Percentiles rank a stretch among this genome's conserved stretches.
Evolutionary conservation across 2,329 filamentous ascomycete species (phyloP).

Genomic region (Curvularia verruculosa): DNA sequence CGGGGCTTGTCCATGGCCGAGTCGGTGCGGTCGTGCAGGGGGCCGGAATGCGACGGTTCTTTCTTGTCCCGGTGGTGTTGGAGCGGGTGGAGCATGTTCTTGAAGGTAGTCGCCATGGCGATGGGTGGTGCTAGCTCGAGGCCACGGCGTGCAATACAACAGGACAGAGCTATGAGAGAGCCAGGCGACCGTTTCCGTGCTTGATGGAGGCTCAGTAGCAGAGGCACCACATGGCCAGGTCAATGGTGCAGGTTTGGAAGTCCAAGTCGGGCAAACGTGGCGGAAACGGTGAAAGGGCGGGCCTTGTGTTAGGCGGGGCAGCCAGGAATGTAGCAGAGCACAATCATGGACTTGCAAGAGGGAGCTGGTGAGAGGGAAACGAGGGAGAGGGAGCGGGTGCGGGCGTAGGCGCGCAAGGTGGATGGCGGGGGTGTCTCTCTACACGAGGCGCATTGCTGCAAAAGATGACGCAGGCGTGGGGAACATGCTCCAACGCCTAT

Average conservation of each 20-base stretch:
- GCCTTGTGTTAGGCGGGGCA: constrained; percentile 26
- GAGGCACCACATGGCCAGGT: constrained; percentile 19
- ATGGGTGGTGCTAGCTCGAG: constrained; percentile 19
- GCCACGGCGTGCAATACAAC: constrained; percentile 1
- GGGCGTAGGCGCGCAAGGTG: constrained; percentile 16
- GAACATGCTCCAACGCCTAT: constrained; percentile 25
- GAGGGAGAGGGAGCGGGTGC: constrained; percentile 2
- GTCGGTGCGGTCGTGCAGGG: constrained; percentile 42
- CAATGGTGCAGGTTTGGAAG: constrained; percentile 12
- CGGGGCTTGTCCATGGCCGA: constrained; percentile 48
- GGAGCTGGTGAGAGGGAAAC: constrained; percentile 13
- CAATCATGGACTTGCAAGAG: constrained; percentile 29
- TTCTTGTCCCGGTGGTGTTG: constrained; percentile 41
- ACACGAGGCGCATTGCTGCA: constrained; percentile 25
- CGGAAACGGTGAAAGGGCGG: neutral
- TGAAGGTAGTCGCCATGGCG: constrained; percentile 47
- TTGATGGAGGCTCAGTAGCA: constrained; percentile 13
- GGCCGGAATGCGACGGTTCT: constrained; percentile 28
- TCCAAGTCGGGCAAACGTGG: neutral
- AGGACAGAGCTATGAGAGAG: constrained; percentile 13
- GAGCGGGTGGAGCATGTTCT: constrained; percentile 47
- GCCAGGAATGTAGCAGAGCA: constrained; percentile 27
- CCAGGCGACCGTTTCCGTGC: constrained; percentile 12
- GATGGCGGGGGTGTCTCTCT: constrained; percentile 36
- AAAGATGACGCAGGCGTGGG: constrained; percentile 36